phyloP scores from a whole-genome alignment of 2,329 filamentous ascomycete genomes.

The Sarocladium brachiariae region DNA sequence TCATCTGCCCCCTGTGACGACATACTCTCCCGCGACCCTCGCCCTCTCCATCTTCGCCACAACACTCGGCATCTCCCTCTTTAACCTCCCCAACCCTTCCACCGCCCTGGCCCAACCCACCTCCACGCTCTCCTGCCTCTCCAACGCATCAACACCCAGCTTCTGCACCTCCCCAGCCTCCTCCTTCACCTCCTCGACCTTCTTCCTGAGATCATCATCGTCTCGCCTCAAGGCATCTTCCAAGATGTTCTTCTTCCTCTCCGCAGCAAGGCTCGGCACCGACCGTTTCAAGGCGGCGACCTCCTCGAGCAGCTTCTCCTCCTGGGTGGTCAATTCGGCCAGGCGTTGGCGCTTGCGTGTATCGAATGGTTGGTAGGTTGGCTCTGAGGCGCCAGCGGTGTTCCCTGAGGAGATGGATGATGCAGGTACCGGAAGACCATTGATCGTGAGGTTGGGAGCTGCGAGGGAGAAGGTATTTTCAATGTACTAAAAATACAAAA shows the following conservation, averaged over 20 bases:
- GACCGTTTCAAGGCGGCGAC: conserved; percentile 53
- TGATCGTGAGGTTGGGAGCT: conserved; percentile 54
- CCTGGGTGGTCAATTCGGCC: conserved; percentile 53
- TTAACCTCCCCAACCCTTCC: conserved; percentile 43
- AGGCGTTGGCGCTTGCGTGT: conserved; percentile 50
- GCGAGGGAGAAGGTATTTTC: conserved; percentile 52
- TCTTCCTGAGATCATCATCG: conserved; percentile 42
- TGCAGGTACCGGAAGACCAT: conserved; percentile 47
- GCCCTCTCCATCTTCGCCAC: conserved; percentile 61
- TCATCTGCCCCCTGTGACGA: conserved; percentile 30
- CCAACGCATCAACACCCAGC: not conserved
- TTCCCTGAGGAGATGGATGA: conserved; percentile 24
- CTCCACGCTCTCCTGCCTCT: conserved; percentile 33
- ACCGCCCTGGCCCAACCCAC: conserved; percentile 39
- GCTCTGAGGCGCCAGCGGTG: conserved; percentile 18
- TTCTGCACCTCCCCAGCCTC: not conserved
- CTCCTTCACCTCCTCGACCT: conserved; percentile 53
- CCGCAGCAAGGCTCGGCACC: conserved; percentile 40
- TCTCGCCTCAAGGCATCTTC: conserved; percentile 29
- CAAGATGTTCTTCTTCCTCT: conserved; percentile 33
- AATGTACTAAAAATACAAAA: conserved; percentile 44
- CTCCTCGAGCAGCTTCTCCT: conserved; percentile 58
- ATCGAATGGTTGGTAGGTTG: conserved; percentile 54
- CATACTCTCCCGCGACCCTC: conserved; percentile 51
- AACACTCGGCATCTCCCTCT: conserved; percentile 53